A percentile compares a stretch with the other conserved stretches of the same genome.
phyloP scores from a whole-genome alignment of 805 yeast species.

The Pichia kluyveri region DNA sequence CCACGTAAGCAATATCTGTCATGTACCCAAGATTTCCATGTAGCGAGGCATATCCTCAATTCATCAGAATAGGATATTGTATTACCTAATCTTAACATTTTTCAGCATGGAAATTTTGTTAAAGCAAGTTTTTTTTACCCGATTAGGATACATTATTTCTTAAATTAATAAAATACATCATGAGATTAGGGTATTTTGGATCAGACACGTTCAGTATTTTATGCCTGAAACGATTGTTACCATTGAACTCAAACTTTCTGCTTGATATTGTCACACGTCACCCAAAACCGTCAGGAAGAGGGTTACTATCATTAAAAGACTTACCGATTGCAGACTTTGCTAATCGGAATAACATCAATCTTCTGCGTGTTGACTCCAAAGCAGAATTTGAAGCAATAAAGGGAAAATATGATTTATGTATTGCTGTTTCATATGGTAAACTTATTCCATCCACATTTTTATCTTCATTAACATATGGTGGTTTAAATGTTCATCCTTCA shows the following conservation, averaged over 20 bases:
- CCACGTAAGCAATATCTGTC: too few relatives aligned
- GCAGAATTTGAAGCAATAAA: constrained; percentile 27
- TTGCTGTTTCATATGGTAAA: constrained; percentile 90
- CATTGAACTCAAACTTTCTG: constrained; percentile 7
- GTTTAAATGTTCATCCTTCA: constrained; percentile 90
- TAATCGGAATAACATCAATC: constrained; percentile 21
- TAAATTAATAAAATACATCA: not conserved
- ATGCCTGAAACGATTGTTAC: constrained; percentile 36
- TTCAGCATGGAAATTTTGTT: too few relatives aligned
- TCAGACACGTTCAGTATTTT: constrained; percentile 61
- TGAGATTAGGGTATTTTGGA: constrained; percentile 60
- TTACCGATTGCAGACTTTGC: constrained; percentile 46
- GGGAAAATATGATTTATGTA: constrained; percentile 46
- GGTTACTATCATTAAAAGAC: constrained; percentile 34
- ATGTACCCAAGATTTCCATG: too few relatives aligned
- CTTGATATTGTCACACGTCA: constrained; percentile 58
- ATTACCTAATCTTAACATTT: too few relatives aligned
- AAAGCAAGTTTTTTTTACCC: too few relatives aligned
- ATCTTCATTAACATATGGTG: constrained; percentile 42
- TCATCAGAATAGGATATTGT: too few relatives aligned
- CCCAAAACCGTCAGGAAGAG: constrained; percentile 59
- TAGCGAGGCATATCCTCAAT: too few relatives aligned
- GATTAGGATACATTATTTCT: too few relatives aligned
- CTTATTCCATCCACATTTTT: constrained; percentile 64
- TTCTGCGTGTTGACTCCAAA: constrained; percentile 44